Evolutionary conservation across 306 rosid genomes (phyloP).

Genomic region (Dryas alaskensis): DNA sequence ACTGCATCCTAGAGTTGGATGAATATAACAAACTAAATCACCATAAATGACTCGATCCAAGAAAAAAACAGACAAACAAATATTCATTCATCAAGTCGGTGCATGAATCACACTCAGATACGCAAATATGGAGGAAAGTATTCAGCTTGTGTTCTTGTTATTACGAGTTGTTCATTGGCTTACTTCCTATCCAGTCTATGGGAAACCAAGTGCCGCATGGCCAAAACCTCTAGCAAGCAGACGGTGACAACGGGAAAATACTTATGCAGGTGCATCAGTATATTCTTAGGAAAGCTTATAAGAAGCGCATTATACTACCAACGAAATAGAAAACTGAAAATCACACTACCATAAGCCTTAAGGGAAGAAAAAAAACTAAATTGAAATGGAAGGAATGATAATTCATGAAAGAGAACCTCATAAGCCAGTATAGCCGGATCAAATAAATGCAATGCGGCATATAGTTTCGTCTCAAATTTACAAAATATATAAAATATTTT

Average conservation of each 20-base stretch:
- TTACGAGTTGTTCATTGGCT: not conserved
- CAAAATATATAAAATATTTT: not conserved
- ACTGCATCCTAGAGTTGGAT: constrained; percentile 1
- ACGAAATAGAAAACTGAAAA: not conserved
- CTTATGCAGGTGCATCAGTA: not conserved
- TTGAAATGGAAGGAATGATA: not conserved
- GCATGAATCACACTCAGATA: not conserved
- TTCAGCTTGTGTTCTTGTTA: not conserved
- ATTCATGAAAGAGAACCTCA: not conserved
- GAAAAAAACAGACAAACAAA: not conserved
- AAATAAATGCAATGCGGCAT: not conserved
- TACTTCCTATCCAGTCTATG: constrained; percentile 6
- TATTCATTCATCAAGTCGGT: not conserved
- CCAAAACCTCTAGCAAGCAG: not conserved
- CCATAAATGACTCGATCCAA: not conserved
- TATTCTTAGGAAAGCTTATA: not conserved
- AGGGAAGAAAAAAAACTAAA: not conserved
- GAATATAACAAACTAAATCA: constrained; percentile 5
- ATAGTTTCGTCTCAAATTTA: not conserved
- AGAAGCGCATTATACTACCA: not conserved
- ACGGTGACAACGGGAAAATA: not conserved
- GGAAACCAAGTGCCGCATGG: not conserved
- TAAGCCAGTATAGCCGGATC: not conserved
- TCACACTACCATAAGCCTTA: not conserved
- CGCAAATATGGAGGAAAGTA: not conserved